A percentile compares a stretch with the other conserved stretches of the same genome.
Conservation (phyloP, 2,329 filamentous ascomycete species). For the Alternaria arbusti region DNA sequence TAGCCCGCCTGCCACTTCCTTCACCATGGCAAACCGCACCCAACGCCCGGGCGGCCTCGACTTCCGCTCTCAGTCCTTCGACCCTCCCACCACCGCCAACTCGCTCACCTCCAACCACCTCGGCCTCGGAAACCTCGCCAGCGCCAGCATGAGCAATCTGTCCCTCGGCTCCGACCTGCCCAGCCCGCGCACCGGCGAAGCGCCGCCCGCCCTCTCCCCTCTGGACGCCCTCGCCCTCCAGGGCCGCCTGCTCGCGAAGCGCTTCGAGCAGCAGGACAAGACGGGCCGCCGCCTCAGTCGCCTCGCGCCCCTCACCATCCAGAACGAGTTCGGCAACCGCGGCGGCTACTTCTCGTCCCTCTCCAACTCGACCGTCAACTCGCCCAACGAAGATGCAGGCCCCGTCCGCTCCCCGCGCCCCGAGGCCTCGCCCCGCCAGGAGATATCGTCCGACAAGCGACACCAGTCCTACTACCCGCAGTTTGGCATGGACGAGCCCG, state of each 20-base stretch:
- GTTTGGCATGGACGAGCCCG: constrained; percentile 40
- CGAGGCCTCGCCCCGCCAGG: constrained; percentile 36
- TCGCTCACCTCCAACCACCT: neutral
- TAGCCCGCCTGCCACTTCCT: constrained; percentile 11
- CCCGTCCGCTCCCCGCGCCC: constrained; percentile 35
- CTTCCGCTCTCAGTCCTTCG: constrained; percentile 42
- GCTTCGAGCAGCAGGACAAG: constrained; percentile 77
- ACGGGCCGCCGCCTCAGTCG: constrained; percentile 82
- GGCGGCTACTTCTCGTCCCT: constrained; percentile 82
- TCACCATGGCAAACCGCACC: constrained; percentile 35
- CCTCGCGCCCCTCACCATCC: constrained; percentile 80
- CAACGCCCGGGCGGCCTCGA: constrained; percentile 44
- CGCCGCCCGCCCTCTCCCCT: constrained; percentile 88
- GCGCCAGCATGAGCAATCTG: constrained; percentile 42
- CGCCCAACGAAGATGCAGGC: constrained; percentile 56
- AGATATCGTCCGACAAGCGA: constrained; percentile 29
- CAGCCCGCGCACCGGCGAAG: constrained; percentile 60
- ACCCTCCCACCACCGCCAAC: constrained; percentile 30
- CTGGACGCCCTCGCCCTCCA: constrained; percentile 95
- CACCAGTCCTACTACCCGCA: constrained; percentile 48
- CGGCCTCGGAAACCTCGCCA: constrained; percentile 22
- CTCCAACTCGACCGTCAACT: constrained; percentile 63
- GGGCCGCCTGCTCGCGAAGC: constrained; percentile 83
- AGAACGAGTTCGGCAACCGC: constrained; percentile 78
- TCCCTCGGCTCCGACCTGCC: constrained; percentile 49